Evolutionary conservation across 164 flowering plant genomes (phyloP), one percentile per base, ranked within the genome.

Genomic region (Tinospora cordifolia): DNA sequence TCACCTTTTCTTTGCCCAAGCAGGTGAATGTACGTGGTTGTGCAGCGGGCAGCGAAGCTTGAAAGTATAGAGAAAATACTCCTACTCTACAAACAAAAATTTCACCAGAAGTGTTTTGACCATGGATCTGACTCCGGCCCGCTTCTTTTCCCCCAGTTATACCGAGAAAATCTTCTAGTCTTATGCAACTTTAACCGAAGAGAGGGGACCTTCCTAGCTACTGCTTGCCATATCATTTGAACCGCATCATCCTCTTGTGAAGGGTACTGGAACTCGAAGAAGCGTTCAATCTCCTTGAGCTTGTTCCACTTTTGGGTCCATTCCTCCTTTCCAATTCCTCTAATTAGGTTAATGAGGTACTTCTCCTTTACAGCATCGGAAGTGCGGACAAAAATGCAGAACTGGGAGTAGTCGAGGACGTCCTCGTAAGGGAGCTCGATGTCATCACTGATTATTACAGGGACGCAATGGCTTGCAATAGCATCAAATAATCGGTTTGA

Each of bases 351-450:
- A 17, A 88, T 65, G 27, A 92, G 84, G 58, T 83, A 88, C 2
- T 83, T 81, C 44, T 83, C 77, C 54, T 82, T 86, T 40, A 88
- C 36, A 68, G 98, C 90, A 75, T 92, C 92, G 10, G 91, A 82
- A 7, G 87, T 79, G 2, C 88, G 87, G 9, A 90, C 84, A 67
- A 90, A 92, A 14, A 92, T 46, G 84, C 94, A 88, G 74, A 92
- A 90, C 68, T 90, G 58, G 1, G 93, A 84, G 79, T 92, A 92
- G 78, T 92, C 89, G 0, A 92, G 82, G 70, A 88, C 85, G 63
- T 92, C 97, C 81, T 92, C 97, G 40, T 83, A 90, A 1, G 97
- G 97, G 63, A 92, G 92, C 83, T 92, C 97, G 25, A 92, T 88
- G 6, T 86, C 87, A 19, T 92, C 97, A 36, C 97, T 91, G 67